Conservation (phyloP, 345 rosid species). For the Rhizophora apiculata region DNA sequence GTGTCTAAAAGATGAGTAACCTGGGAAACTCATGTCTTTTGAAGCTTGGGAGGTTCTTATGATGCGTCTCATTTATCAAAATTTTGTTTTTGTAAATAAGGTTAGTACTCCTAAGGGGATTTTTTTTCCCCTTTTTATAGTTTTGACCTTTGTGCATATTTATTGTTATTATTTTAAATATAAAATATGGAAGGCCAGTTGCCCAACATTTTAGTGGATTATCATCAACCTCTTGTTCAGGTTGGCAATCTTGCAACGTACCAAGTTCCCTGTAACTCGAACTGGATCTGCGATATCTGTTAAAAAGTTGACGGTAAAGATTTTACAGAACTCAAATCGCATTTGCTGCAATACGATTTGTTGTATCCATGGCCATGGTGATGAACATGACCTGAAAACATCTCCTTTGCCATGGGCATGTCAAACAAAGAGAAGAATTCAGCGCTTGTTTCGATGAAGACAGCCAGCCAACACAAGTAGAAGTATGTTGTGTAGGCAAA, state of each 20-base stretch:
- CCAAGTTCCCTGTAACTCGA: no score
- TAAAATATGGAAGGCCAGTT: conserved; percentile 18
- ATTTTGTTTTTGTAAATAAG: conserved; percentile 27
- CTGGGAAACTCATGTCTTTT: neutral
- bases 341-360: no score
- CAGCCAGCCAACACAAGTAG: neutral
- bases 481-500: no score
- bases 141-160: conserved; percentile 15
- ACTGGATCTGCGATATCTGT: no score
- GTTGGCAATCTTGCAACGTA: no score
- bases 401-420: neutral
- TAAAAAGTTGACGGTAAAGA: no score
- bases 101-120: conserved; percentile 3
- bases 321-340: no score
- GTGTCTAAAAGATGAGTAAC: neutral
- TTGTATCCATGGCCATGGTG: no score
- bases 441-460: neutral
- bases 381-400: no score
- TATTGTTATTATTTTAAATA: neutral
- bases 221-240: neutral
- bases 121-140: neutral
- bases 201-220: neutral
- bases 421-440: neutral
- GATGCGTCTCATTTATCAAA: conserved; percentile 3
- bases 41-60: neutral